A percentile compares a stretch with the other conserved stretches of the same genome.
These are phyloP conservation scores for Backusella parvicylindrica DNA, from an alignment of 192 early-diverging fungal species.

Conservation along the genomic window DNA sequence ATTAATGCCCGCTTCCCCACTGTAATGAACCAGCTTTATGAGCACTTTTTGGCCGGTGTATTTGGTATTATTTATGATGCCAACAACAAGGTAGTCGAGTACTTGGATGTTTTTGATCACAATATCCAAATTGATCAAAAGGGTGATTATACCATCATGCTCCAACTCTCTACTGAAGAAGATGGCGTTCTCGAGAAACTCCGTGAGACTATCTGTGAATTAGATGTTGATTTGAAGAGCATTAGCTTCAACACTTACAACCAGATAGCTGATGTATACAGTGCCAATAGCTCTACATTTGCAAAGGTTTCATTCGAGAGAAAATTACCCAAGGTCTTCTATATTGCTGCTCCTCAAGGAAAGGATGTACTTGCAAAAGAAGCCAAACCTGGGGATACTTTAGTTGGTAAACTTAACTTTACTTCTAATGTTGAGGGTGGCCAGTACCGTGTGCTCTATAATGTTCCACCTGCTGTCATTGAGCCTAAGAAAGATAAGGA, in stretches of 20 bases:
- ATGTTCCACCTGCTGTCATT: slow-evolving; percentile 43
- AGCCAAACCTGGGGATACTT: slow-evolving; percentile 74
- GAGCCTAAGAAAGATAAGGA: slow-evolving; percentile 46
- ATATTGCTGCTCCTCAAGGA: slow-evolving; percentile 52
- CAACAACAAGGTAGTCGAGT: slow-evolving; percentile 69
- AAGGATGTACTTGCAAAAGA: slow-evolving; percentile 58
- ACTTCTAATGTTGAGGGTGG: slow-evolving; percentile 45
- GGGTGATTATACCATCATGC: slow-evolving; percentile 84
- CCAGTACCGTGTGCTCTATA: slow-evolving; percentile 45
- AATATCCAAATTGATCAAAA: slow-evolving; percentile 60
- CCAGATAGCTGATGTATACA: slow-evolving; percentile 50
- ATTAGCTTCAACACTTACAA: slow-evolving; percentile 53
- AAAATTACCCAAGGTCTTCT: slow-evolving; percentile 47
- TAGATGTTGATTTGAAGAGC: slow-evolving; percentile 64
- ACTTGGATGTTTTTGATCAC: slow-evolving; percentile 73
- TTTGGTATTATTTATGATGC: slow-evolving; percentile 71
- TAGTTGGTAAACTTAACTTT: slow-evolving; percentile 67
- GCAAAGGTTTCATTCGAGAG: slow-evolving; percentile 47
- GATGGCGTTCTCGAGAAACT: slow-evolving; percentile 74
- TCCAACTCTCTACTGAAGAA: slow-evolving; percentile 69
- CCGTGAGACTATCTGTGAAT: slow-evolving; percentile 53
- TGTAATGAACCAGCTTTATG: slow-evolving; percentile 72
- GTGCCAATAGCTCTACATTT: slow-evolving; percentile 40
- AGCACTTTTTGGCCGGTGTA: slow-evolving; percentile 69
- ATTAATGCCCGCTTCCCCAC: slow-evolving; percentile 61